phyloP scores from a whole-genome alignment of 495 filamentous ascomycete species.

The Aspergillus avenaceus region DNA sequence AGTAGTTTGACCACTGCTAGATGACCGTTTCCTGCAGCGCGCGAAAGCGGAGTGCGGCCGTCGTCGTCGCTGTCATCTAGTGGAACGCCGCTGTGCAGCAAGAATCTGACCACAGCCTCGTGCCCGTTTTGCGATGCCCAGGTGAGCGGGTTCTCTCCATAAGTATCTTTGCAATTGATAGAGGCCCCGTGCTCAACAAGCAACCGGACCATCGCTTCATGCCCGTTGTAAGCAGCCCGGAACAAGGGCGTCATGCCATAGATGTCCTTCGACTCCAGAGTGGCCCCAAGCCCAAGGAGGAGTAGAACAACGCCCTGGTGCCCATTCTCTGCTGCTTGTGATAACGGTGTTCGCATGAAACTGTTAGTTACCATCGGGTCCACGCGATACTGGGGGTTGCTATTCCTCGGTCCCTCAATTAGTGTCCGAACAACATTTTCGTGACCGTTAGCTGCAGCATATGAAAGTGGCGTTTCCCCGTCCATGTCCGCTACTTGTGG shows the following conservation, averaged over 20 bases:
- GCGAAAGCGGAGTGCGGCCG: conserved; percentile 26
- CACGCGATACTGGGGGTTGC: neutral
- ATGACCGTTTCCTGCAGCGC: conserved; percentile 28
- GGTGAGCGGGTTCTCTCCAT: conserved; percentile 13
- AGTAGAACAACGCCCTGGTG: neutral
- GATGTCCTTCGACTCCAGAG: neutral
- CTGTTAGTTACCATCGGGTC: neutral
- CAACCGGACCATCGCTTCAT: neutral
- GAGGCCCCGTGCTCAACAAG: neutral
- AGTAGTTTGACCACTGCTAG: conserved; percentile 20
- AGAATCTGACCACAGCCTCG: neutral
- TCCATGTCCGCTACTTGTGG: neutral
- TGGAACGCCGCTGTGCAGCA: neutral
- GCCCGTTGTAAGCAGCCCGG: neutral
- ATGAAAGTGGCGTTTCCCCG: neutral
- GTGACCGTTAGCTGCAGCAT: neutral
- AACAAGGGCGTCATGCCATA: neutral
- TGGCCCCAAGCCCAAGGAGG: neutral
- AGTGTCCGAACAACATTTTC: neutral
- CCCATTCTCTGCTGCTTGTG: neutral
- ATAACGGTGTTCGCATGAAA: neutral
- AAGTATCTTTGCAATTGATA: neutral
- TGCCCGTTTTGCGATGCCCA: conserved; percentile 14
- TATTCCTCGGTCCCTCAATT: neutral
- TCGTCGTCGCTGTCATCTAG: conserved; percentile 1